These are phyloP conservation scores for Leccinum fibrillosum DNA, from an alignment of 768 basidiomycete species.

Conservation along the genomic window DNA sequence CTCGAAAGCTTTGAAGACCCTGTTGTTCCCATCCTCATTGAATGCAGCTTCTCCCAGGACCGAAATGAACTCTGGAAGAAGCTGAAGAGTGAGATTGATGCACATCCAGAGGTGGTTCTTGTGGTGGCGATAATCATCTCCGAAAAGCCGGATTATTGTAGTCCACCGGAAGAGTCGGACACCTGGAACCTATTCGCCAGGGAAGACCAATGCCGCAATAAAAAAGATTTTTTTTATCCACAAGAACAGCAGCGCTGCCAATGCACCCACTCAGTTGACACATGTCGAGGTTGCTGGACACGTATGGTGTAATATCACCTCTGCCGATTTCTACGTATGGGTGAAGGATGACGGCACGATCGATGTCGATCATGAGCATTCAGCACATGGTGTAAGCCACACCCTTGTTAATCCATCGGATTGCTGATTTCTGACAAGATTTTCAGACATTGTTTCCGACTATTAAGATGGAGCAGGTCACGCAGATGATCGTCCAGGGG, in stretches of 20 bases:
- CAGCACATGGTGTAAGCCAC: neutral
- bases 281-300: neutral
- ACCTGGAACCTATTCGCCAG: neutral
- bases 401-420: neutral
- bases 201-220: neutral
- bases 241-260: neutral
- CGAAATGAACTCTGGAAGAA: neutral
- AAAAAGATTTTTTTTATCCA: neutral
- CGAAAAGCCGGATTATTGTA: neutral
- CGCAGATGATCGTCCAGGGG: neutral
- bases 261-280: neutral
- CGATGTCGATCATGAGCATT: neutral
- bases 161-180: neutral
- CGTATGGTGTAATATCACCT: neutral
- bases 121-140: neutral
- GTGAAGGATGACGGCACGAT: neutral
- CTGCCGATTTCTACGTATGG: neutral
- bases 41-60: constrained; percentile 4
- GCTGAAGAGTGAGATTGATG: neutral
- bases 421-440: too few species aligned
- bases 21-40: neutral
- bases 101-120: neutral
- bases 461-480: neutral
- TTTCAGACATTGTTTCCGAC: constrained; percentile 1
- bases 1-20: neutral